Evolutionary conservation across 192 early-diverging fungal genomes (phyloP), one percentile per base, ranked within the genome.

Genomic region (Coemansia sp.): DNA sequence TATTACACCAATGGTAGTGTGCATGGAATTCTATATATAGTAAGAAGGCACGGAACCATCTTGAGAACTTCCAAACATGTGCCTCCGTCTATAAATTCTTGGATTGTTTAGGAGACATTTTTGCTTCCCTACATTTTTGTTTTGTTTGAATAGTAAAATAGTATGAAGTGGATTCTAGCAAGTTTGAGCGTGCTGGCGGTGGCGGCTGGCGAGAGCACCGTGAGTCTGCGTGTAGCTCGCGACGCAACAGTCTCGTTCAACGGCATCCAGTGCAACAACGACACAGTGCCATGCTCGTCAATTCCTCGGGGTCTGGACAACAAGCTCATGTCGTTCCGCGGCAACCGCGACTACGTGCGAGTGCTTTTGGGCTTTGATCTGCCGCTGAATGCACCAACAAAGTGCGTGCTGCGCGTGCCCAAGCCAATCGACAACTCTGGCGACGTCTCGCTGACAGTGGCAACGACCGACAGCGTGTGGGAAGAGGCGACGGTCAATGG

Each of bases 281-380:
- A 75, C 53, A 73, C 70, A 2, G 65, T 69, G 5, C 63, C 62
- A 7, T 75, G 73, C 67, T 35, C 58, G 0, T 65, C 73, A 2
- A 65, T 75, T 52, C 63, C 73, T 5, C 51, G 47, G 2, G 73
- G 73, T 5, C 39, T 56, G 37, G 52, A 80, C 2, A 41, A 23
- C 47, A 71, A 59, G 41, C 24, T 80, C 1, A 25, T 54, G 17
- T 29, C 72, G n/a, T 80, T 75, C 69, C 55, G 61, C 12, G 77
- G 77, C 54, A 80, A 80, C 66, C 77, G 77, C 37, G 77, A 80
- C 61, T 80, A 68, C 59, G 50, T 45, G 45, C 77, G 77, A 47
- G 37, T 80, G 2, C 72, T 80, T 0, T 41, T 80, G 14, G 72
- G 77, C n/a, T 80, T 80, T 47, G 77, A 80, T 51, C 56, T 80